Conservation (phyloP, 202 grass and related monocot species). For the Schoenoplectus tabernaemontani region DNA sequence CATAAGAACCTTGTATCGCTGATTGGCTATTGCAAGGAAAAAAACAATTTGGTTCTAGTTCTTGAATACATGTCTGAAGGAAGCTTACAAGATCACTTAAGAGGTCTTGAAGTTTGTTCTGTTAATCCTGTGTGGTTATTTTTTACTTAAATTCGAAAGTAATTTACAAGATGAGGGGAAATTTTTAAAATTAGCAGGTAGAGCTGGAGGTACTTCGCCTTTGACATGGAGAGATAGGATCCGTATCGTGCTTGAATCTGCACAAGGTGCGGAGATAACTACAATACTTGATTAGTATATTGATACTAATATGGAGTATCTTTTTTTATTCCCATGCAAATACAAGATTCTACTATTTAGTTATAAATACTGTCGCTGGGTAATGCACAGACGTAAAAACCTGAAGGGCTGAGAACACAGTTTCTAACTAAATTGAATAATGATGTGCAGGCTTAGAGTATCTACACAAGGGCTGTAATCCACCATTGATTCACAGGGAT, state of each 20-base stretch:
- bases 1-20: slow-evolving; percentile 32
- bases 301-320: too few species aligned
- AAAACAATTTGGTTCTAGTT: slow-evolving; percentile 24
- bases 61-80: slow-evolving; percentile 39
- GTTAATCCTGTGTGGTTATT: neutral
- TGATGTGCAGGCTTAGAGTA: slow-evolving; percentile 49
- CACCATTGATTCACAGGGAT: slow-evolving; percentile 48
- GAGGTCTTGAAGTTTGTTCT: slow-evolving; percentile 12
- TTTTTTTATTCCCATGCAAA: neutral
- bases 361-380: neutral
- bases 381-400: neutral
- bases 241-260: slow-evolving; percentile 44
- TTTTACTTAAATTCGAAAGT: neutral
- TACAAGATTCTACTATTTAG: neutral
- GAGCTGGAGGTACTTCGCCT: neutral
- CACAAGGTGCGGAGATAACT: slow-evolving; percentile 35
- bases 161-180: neutral
- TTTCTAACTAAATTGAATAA: neutral
- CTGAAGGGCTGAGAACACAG: neutral
- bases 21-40: slow-evolving; percentile 36
- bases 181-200: slow-evolving; percentile 19
- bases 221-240: slow-evolving; percentile 49
- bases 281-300: neutral
- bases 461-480: slow-evolving; percentile 46
- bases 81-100: slow-evolving; percentile 28